phyloP scores from a whole-genome alignment of 805 yeast genomes.

The Ogataea methanolica region DNA sequence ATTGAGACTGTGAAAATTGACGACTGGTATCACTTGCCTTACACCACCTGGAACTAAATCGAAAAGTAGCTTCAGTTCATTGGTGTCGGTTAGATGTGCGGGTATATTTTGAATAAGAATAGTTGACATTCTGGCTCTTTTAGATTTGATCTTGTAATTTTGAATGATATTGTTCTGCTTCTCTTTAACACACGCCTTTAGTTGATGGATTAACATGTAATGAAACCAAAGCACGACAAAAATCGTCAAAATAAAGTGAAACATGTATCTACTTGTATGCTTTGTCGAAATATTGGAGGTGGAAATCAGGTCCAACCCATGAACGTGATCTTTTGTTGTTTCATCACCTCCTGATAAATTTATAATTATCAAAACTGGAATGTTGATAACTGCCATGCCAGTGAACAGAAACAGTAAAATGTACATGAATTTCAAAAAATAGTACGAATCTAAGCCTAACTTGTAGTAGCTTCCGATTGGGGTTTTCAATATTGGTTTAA shows the following conservation, averaged over 20 bases:
- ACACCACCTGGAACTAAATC: slow-evolving; percentile 50
- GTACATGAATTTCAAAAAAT: slow-evolving; percentile 58
- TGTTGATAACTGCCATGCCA: slow-evolving; percentile 47
- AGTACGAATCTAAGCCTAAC: slow-evolving; percentile 71
- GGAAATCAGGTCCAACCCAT: slow-evolving; percentile 65
- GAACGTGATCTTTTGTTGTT: slow-evolving; percentile 12
- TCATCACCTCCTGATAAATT: slow-evolving; percentile 42
- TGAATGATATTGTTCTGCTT: slow-evolving; percentile 39
- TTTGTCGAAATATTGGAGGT: slow-evolving; percentile 61
- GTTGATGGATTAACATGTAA: slow-evolving; percentile 49
- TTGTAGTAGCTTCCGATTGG: slow-evolving; percentile 40
- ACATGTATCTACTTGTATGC: slow-evolving; percentile 45
- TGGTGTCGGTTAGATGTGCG: slow-evolving; percentile 21
- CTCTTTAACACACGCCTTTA: slow-evolving; percentile 45
- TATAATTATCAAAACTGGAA: slow-evolving; percentile 61
- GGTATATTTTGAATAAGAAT: slow-evolving; percentile 45
- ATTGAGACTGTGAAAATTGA: slow-evolving; percentile 37
- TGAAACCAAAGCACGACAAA: slow-evolving; percentile 55
- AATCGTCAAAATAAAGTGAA: slow-evolving; percentile 60
- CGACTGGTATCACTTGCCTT: slow-evolving; percentile 55
- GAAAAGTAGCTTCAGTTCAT: slow-evolving; percentile 28
- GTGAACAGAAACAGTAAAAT: slow-evolving; percentile 48
- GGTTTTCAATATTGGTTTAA: slow-evolving; percentile 34
- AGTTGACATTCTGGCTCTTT: slow-evolving; percentile 24
- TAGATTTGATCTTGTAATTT: slow-evolving; percentile 12